These are phyloP conservation scores for Pseudonitzschia multiseries DNA, from an alignment of 108 stramenopile species.

Conservation along the genomic window DNA sequence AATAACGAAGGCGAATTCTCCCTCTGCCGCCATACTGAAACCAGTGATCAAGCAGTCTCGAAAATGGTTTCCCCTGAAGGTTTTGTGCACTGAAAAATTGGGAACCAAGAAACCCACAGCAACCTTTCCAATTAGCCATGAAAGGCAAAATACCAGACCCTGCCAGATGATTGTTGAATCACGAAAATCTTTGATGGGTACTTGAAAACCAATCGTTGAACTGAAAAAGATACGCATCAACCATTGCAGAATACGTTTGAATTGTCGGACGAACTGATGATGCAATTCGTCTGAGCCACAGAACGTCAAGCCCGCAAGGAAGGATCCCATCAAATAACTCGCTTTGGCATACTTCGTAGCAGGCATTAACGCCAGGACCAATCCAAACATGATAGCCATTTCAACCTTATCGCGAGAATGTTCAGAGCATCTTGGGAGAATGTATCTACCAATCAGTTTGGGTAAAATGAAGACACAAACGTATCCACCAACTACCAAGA, in stretches of 20 bases:
- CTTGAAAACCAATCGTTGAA: constrained; percentile 75
- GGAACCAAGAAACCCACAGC: constrained; percentile 80
- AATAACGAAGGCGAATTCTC: constrained; percentile 84
- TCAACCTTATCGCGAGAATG: constrained; percentile 51
- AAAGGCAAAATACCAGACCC: constrained; percentile 62
- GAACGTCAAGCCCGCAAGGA: constrained; percentile 76
- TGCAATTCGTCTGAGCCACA: constrained; percentile 65
- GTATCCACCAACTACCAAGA: constrained; percentile 71
- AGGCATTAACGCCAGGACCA: constrained; percentile 61
- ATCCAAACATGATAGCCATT: constrained; percentile 53
- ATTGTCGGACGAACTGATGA: constrained; percentile 63
- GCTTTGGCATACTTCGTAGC: constrained; percentile 58
- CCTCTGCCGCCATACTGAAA: constrained; percentile 78
- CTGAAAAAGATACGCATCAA: constrained; percentile 89
- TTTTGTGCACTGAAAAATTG: constrained; percentile 61
- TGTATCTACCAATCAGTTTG: constrained; percentile 38
- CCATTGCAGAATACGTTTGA: constrained; percentile 81
- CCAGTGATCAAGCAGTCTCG: constrained; percentile 68
- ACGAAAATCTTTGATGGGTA: constrained; percentile 68
- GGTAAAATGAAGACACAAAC: constrained; percentile 63
- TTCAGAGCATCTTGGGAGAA: constrained; percentile 29
- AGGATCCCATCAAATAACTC: constrained; percentile 57
- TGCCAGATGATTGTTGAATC: constrained; percentile 63
- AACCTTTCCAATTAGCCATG: constrained; percentile 62
- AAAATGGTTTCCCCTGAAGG: constrained; percentile 51